Conservation (phyloP, 1,284 basidiomycete genomes). For the Naganishia cerealis region DNA sequence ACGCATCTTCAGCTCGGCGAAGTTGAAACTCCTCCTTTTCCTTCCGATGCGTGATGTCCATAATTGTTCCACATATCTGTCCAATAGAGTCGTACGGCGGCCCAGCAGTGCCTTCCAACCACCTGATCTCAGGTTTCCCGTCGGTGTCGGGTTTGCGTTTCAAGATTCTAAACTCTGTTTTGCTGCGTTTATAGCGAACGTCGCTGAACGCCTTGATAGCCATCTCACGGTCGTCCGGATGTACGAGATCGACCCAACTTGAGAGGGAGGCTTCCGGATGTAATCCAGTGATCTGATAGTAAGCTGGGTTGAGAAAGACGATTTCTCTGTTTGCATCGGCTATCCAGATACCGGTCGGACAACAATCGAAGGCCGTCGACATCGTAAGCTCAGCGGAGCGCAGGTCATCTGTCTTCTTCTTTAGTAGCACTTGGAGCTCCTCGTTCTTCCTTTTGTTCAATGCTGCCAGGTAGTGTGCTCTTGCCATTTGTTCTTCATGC, state of each 20-base stretch:
- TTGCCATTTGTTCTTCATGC: conserved; percentile 37
- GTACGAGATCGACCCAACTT: conserved; percentile 35
- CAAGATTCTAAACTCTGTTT: conserved; percentile 37
- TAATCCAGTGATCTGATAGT: conserved; percentile 35
- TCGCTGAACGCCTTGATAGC: conserved; percentile 13
- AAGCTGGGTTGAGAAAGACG: conserved; percentile 39
- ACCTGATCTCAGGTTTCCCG: conserved; percentile 24
- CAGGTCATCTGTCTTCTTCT: conserved; percentile 39
- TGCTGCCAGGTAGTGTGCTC: conserved; percentile 38
- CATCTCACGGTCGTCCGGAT: conserved; percentile 35
- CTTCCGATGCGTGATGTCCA: conserved; percentile 39
- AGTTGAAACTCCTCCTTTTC: conserved; percentile 37
- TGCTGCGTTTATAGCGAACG: conserved; percentile 17
- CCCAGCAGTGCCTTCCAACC: conserved; percentile 33
- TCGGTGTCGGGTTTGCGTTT: conserved; percentile 6
- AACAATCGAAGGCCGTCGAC: conserved; percentile 37
- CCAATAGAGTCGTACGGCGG: conserved; percentile 27
- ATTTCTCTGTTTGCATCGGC: conserved; percentile 32
- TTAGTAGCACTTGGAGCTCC: conserved; percentile 37
- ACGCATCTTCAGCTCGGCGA: conserved; percentile 39
- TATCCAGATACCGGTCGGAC: conserved; percentile 41
- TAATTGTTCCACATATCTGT: conserved; percentile 34
- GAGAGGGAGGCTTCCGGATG: conserved; percentile 22
- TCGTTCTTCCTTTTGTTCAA: conserved; percentile 41
- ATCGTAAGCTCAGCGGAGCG: conserved; percentile 38